Base-by-base conservation (phyloP, 345 rosid genomes). In the Firmiana major region DNA sequence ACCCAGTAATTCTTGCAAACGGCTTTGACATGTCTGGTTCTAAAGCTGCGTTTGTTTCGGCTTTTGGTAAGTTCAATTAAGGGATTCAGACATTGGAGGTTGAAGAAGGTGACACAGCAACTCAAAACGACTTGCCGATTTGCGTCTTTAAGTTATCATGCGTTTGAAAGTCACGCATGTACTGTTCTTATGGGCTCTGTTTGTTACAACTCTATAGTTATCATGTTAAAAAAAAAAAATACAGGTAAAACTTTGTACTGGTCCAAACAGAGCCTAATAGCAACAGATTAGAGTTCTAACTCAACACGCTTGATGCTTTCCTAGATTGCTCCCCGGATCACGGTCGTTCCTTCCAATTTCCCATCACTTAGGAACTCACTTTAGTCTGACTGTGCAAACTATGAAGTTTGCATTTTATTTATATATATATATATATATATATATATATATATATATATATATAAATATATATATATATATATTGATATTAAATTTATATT, bases 1-100 rank as follows among this genome's bases (percentile, higher is more conserved):
- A 87, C 81, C 93, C 96, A 54, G 90, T 83, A 65, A 95, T 80
- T 81, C 89, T 88, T 26, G 90, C 83, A 76, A 93, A 87, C 42
- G 91, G 81, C 91, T 86, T 90, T 48, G 98, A 91, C 98, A 93
- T 94, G 11, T 76, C 74, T 64, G 73, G 68, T 72, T 54, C 76
- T 46, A 75, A 70, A 49, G 74, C 78, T 79, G 77, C 45, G 17
- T 16, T 65, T 24, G n/a, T 78, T 79, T 51, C 16, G 28, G 31
- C 75, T 75, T 54, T 49, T 28, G 26, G 42, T 0, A 16, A 42
- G 22, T 26, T 74, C 68, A 17, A 73, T 73, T 34, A 22, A 58
- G 34, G 40, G 60, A 24, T 43, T 16, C 51, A 2, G 67, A 6
- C 24, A 19, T 7, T 28, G 57, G 42, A 24, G 17, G 28, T 46